Percentiles rank a stretch among this genome's conserved stretches.
Evolutionary conservation across 495 filamentous ascomycete genomes (phyloP).

Genomic region (Letharia columbiana): DNA sequence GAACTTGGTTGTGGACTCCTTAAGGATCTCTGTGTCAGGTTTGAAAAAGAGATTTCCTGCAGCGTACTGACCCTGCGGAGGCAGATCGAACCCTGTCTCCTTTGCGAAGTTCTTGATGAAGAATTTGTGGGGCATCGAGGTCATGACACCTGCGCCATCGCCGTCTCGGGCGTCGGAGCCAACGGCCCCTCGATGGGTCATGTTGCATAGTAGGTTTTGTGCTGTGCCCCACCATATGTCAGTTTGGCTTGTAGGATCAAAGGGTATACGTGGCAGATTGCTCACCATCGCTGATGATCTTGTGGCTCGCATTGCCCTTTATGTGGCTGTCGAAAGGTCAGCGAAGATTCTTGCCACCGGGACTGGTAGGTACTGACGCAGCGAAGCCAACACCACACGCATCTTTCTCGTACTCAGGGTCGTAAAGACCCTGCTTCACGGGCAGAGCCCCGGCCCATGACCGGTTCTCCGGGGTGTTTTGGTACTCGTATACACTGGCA

Average conservation of each 20-base stretch:
- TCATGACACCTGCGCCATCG: conserved; percentile 98
- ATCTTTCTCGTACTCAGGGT: conserved; percentile 96
- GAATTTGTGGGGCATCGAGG: conserved; percentile 96
- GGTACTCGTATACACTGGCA: conserved; percentile 69
- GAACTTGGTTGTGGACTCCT: conserved; percentile 80
- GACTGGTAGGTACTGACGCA: conserved; percentile 55
- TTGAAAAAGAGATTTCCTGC: conserved; percentile 99
- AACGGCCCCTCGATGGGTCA: conserved; percentile 98
- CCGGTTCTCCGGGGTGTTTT: conserved; percentile 69
- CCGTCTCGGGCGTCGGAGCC: conserved; percentile 96
- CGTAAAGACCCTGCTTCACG: conserved; percentile 96
- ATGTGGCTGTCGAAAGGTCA: conserved; percentile 59
- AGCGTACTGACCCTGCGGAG: conserved; percentile 87
- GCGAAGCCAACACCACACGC: conserved; percentile 98
- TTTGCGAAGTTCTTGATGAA: conserved; percentile 97
- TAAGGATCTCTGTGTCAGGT: conserved; percentile 77
- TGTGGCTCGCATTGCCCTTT: conserved; percentile 95
- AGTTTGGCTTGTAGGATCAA: not conserved
- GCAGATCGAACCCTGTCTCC: conserved; percentile 76
- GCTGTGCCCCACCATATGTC: conserved; percentile 44
- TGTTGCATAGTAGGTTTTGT: conserved; percentile 93
- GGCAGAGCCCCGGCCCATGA: conserved; percentile 96
- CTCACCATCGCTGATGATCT: conserved; percentile 98
- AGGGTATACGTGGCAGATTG: conserved; percentile 22
- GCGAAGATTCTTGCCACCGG: not conserved